Percentiles rank a stretch among this genome's conserved stretches.
Conservation (phyloP, 2,329 filamentous ascomycete genomes). For the Aspergillus tamarii region DNA sequence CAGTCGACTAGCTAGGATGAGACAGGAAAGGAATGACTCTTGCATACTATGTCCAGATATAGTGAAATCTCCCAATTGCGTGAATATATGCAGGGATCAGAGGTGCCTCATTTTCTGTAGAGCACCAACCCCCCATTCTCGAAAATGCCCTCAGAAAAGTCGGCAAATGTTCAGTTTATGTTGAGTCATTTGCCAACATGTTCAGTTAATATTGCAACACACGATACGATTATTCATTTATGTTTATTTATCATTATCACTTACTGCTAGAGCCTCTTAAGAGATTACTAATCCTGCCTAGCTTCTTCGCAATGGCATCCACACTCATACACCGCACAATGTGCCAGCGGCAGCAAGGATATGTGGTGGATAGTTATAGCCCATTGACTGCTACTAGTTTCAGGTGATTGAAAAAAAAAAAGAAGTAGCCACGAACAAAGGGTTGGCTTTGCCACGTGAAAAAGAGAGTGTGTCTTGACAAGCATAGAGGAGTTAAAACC, state of each 20-base stretch:
- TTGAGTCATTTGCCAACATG: neutral
- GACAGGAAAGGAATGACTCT: neutral
- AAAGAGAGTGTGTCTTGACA: neutral
- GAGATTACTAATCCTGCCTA: neutral
- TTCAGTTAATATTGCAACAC: neutral
- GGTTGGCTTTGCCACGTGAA: neutral
- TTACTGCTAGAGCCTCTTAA: neutral
- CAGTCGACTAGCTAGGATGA: too few relatives aligned
- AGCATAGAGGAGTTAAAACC: neutral
- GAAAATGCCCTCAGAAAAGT: neutral
- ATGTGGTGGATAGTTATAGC: neutral
- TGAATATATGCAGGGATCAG: neutral
- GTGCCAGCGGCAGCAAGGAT: neutral
- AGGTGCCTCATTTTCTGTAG: neutral
- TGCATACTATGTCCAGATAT: too few relatives aligned
- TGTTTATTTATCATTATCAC: neutral
- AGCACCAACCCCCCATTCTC: too few relatives aligned
- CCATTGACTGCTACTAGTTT: neutral
- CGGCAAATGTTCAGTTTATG: neutral
- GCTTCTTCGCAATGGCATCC: neutral
- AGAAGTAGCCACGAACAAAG: too few relatives aligned
- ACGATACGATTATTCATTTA: neutral
- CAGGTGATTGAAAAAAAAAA: too few relatives aligned
- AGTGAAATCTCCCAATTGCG: too few relatives aligned
- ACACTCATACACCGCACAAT: neutral